phyloP scores from a whole-genome alignment of 1,284 basidiomycete species.

The Meira miltonrushii region DNA sequence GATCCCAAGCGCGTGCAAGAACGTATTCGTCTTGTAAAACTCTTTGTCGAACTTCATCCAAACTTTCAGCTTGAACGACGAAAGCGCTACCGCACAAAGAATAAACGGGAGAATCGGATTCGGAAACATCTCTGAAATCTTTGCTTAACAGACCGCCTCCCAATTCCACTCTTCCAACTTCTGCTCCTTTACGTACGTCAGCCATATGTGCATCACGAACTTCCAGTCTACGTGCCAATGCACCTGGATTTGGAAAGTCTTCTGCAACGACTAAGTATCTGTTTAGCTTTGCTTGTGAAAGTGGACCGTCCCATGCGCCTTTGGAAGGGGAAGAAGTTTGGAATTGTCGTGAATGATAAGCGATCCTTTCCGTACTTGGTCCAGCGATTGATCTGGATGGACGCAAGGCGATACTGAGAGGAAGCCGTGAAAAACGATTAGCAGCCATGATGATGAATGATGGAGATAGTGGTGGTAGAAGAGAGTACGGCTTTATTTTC shows the following conservation, averaged over 20 bases:
- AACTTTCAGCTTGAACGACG: slow-evolving; percentile 28
- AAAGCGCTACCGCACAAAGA: slow-evolving; percentile 29
- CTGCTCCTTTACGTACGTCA: slow-evolving; percentile 26
- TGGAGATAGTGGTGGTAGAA: no score
- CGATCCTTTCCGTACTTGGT: no score
- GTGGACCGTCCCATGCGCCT: no score
- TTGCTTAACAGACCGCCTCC: slow-evolving; percentile 32
- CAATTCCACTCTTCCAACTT: slow-evolving; percentile 29
- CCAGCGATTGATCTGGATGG: no score
- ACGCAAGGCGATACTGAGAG: no score
- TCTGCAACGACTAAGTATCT: slow-evolving; percentile 32
- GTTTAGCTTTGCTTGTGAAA: neutral
- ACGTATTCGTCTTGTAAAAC: slow-evolving; percentile 35
- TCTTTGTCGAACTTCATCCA: slow-evolving; percentile 26
- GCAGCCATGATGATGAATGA: no score
- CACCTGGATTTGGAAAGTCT: slow-evolving; percentile 23
- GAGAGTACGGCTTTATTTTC: no score
- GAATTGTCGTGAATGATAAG: no score
- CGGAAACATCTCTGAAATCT: slow-evolving; percentile 30
- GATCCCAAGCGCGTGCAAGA: slow-evolving; percentile 28
- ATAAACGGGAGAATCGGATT: slow-evolving; percentile 22
- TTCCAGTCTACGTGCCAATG: slow-evolving; percentile 30
- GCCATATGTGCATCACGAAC: slow-evolving; percentile 38
- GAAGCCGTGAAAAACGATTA: no score
- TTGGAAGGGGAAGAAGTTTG: no score